Base-by-base conservation (phyloP, 257 asterid species). In the Cordia subcordata region DNA sequence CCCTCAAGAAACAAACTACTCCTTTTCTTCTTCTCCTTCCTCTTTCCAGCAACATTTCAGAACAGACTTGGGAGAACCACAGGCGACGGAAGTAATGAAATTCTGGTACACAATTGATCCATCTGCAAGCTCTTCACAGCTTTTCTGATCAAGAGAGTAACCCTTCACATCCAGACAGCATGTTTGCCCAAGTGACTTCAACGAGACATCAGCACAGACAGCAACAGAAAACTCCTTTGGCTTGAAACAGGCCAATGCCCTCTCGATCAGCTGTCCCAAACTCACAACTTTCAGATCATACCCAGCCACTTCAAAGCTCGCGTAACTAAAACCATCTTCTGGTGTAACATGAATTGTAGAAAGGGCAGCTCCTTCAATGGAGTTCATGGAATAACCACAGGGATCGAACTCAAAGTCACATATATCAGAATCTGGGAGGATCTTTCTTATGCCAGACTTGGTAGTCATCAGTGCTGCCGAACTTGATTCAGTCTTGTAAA, bases 281-380 rank as follows among this genome's bases (percentile, higher is more conserved):
- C 19, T 74, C 76, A 61, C 62, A 65, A 21, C 67, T 23, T 53
- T 70, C 45, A 82, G 58, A 66, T 88, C 75, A 61, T 88, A 88
- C 1, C 96, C 96, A 15, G 85, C 85, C 13, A 92, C 89, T 70
- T 88, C 96, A 66, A 88, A 88, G 76, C 96, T 88, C 0, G 96
- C 94, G 8, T 88, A 88, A 27, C 95, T 88, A 58, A 88, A 88
- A 35, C 96, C 96, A 42, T 88, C 96, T 59, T 88, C 96, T 0
- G 96, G 96, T 1, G 96, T 88, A 33, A 88, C 80, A 53, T 88
- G 96, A 49, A 88, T 88, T 37, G 96, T 85, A 13, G 96, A 88
- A 4, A 85, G 23, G 0, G 96, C 95, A 54, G 62, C 60, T n/a
- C 68, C 93, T 67, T 88, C 96, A 22, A 88, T 79, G 21, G 96